Conservation (phyloP, 306 rosid species). For the Ammopiptanthus mongolicus region DNA sequence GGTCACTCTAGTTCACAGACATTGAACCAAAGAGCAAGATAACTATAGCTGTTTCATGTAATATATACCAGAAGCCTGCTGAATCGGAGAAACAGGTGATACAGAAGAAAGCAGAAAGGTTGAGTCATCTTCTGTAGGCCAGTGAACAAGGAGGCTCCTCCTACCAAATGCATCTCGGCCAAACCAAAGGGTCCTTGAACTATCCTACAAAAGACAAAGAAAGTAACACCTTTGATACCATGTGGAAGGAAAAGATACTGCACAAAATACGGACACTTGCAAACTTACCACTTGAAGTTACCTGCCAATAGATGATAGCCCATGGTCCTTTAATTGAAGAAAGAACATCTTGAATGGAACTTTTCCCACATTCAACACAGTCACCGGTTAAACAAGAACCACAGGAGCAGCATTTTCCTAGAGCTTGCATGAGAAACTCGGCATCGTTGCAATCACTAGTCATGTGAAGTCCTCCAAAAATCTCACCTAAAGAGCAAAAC, state of each 20-base stretch:
- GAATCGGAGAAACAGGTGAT: conserved; percentile 58
- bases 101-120: conserved; percentile 77
- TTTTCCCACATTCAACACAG: conserved; percentile 31
- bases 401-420: conserved; percentile 51
- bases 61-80: conserved; percentile 48
- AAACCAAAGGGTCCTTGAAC: conserved; percentile 84
- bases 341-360: conserved; percentile 48
- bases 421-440: conserved; percentile 60
- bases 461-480: conserved; percentile 70
- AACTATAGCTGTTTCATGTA: background rate
- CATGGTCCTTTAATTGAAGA: conserved; percentile 83
- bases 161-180: conserved; percentile 93
- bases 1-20: background rate
- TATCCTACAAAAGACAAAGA: conserved; percentile 42
- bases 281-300: conserved; percentile 79
- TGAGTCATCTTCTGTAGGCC: conserved; percentile 76
- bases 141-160: conserved; percentile 94
- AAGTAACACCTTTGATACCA: conserved; percentile 9
- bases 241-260: background rate
- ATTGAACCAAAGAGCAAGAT: background rate
- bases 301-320: conserved; percentile 97
- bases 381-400: conserved; percentile 21
- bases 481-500: conserved; percentile 56
- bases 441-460: conserved; percentile 61
- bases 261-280: background rate